A percentile compares a stretch with the other conserved stretches of the same genome.
These are phyloP conservation scores for Botrytis hyacinthi DNA, from an alignment of 2,329 filamentous ascomycete genomes.

Conservation along the genomic window DNA sequence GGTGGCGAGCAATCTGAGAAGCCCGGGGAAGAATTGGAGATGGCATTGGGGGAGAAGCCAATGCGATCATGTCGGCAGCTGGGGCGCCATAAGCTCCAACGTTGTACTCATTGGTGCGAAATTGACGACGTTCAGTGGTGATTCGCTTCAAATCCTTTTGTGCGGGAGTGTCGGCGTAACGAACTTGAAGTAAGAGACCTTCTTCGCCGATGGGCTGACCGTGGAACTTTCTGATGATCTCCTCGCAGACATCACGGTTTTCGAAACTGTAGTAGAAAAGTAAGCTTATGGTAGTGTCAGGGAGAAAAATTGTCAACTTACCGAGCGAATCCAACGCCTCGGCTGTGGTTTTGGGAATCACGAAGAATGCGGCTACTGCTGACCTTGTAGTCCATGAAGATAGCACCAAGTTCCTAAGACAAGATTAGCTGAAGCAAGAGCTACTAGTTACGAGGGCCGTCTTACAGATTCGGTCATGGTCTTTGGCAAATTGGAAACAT, in stretches of 20 bases:
- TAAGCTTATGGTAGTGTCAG: slow-evolving; percentile 8
- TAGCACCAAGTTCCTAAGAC: slow-evolving; percentile 67
- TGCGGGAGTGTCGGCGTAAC: slow-evolving; percentile 93
- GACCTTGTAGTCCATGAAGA: slow-evolving; percentile 78
- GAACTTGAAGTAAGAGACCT: slow-evolving; percentile 83
- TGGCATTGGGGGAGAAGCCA: slow-evolving; percentile 51
- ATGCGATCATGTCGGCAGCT: slow-evolving; percentile 35
- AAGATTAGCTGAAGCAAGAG: slow-evolving; percentile 31
- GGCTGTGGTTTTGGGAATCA: slow-evolving; percentile 86
- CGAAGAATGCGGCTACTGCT: slow-evolving; percentile 94
- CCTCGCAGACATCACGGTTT: slow-evolving; percentile 81
- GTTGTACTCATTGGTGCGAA: slow-evolving; percentile 94
- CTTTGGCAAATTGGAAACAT: slow-evolving; percentile 95
- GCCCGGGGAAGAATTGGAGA: slow-evolving; percentile 37
- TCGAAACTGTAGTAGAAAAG: slow-evolving; percentile 67
- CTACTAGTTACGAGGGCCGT: slow-evolving; percentile 38
- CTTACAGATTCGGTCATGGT: slow-evolving; percentile 84
- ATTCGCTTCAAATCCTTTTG: slow-evolving; percentile 96
- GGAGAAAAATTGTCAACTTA: slow-evolving; percentile 44
- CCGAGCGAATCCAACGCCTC: slow-evolving; percentile 96
- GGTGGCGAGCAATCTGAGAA: slow-evolving; percentile 36
- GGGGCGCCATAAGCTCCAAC: slow-evolving; percentile 64
- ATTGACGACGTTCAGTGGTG: slow-evolving; percentile 91
- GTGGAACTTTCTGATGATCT: slow-evolving; percentile 84
- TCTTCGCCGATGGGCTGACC: slow-evolving; percentile 75